Base-by-base conservation (phyloP, 352 stramenopile genomes). In the Pythium brassicae region DNA sequence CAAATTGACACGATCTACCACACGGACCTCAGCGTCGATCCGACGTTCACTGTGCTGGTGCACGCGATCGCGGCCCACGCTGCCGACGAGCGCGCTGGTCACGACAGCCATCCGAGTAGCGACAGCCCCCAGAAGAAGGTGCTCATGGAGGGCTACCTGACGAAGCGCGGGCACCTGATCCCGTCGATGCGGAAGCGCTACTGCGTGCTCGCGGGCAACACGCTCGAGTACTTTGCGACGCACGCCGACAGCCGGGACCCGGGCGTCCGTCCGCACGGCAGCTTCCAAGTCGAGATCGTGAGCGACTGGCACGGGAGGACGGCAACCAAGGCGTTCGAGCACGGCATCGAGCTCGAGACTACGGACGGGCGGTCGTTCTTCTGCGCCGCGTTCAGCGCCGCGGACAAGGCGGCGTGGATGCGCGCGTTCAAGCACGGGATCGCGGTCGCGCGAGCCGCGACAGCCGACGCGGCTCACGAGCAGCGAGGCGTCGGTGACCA, bases 171-270 rank as follows among this genome's bases (percentile, higher is more conserved):
- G 0, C 80, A 89, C 58, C 56, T 80, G 25, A 75, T 90, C 23
- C 80, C 80, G 9, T 89, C 80, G 3, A 89, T 92, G 79, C 65
- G 75, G 15, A 90, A 89, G 50, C 71, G 76, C 47, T 92, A 89
- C 61, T 89, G 76, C 22, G 73, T 91, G 19, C 62, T 92, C 0
- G 35, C 75, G 7, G 66, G 73, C 34, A 73, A 81, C 15, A 64
- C 72, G 5, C 57, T 92, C 19, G 70, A 62, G 32, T 89, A 89
- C 57, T 92, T 74, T 50, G 68, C 82, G 5, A 91, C 83, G 3
- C 69, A 89, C 44, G 76, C 89, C 14, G 83, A 93, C 57, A 87
- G 72, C 29, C 66, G 77, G 17, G 76, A 80, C 39, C 50, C 62
- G 50, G 62, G 60, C 11, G 57, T 65, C 0, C 42, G 44, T 22